phyloP scores from a whole-genome alignment of 2,329 filamentous ascomycete genomes.

The Botrytis hyacinthi region DNA sequence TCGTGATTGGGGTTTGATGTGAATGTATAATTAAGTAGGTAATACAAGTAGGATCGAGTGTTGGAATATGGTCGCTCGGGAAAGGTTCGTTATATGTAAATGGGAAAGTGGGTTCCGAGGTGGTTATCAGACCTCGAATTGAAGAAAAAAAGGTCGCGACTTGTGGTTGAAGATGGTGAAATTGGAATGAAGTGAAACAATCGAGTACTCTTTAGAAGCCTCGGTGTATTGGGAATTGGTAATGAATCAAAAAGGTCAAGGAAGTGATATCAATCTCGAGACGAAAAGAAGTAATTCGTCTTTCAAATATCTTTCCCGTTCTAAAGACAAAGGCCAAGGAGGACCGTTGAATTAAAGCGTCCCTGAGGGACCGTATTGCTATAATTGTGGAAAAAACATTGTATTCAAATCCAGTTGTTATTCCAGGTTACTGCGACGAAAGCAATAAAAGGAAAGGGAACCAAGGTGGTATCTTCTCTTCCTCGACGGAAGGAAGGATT shows the following conservation, averaged over 20 bases:
- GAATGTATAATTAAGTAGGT: constrained; percentile 20
- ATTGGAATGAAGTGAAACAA: constrained; percentile 16
- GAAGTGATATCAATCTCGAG: background rate
- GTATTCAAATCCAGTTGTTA: constrained; percentile 24
- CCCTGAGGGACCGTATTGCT: constrained; percentile 48
- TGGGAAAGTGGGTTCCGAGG: background rate
- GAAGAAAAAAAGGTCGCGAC: background rate
- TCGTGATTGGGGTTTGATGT: constrained; percentile 25
- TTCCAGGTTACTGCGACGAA: constrained; percentile 27
- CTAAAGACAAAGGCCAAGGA: constrained; percentile 26
- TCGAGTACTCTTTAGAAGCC: background rate
- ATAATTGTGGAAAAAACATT: constrained; percentile 40
- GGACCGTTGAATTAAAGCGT: constrained; percentile 38
- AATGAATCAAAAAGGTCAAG: background rate
- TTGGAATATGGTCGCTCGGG: background rate
- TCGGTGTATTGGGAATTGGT: background rate
- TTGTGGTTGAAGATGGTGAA: constrained; percentile 1
- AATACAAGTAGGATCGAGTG: constrained; percentile 15
- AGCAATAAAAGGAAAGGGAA: constrained; percentile 10
- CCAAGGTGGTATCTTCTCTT: background rate
- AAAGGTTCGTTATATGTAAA: background rate
- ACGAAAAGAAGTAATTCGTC: constrained; percentile 19
- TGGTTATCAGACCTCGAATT: background rate
- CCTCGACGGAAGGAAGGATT: background rate
- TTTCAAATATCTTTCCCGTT: constrained; percentile 23